phyloP scores from a whole-genome alignment of 108 stramenopile genomes.

The Skeletonema marinoi region DNA sequence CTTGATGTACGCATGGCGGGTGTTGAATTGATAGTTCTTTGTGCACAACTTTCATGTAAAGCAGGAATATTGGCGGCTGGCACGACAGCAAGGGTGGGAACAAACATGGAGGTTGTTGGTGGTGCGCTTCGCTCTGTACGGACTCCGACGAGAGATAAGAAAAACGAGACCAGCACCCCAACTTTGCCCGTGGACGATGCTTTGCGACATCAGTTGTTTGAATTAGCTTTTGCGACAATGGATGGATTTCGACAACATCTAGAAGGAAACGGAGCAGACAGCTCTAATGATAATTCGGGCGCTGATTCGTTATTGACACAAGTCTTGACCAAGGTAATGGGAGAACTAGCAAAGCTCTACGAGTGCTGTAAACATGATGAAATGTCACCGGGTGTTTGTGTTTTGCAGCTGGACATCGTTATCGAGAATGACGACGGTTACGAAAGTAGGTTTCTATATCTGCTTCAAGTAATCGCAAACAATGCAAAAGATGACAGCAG shows the following conservation, averaged over 20 bases:
- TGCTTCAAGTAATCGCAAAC: constrained; percentile 52
- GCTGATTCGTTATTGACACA: constrained; percentile 65
- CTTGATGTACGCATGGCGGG: constrained; percentile 75
- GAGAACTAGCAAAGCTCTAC: constrained; percentile 73
- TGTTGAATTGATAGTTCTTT: constrained; percentile 70
- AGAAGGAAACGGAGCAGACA: constrained; percentile 27
- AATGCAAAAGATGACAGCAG: constrained; percentile 43
- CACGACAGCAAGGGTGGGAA: constrained; percentile 75
- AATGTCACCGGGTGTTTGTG: constrained; percentile 37
- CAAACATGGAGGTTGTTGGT: constrained; percentile 90
- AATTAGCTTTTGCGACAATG: constrained; percentile 64
- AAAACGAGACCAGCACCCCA: constrained; percentile 17
- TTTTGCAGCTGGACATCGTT: constrained; percentile 32
- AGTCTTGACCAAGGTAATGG: constrained; percentile 64
- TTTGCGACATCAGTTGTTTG: constrained; percentile 56
- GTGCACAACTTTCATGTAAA: constrained; percentile 67
- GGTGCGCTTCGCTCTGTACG: constrained; percentile 77
- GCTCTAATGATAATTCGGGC: constrained; percentile 16
- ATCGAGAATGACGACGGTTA: constrained; percentile 47
- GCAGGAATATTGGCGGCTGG: constrained; percentile 75
- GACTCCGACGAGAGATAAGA: constrained; percentile 17
- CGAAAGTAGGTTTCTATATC: constrained; percentile 61
- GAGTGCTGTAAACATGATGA: constrained; percentile 84
- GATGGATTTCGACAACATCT: constrained; percentile 59
- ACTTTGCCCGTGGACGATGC: constrained; percentile 25